Conservation (phyloP, 2,329 filamentous ascomycete genomes). For the Claviceps monticola region DNA sequence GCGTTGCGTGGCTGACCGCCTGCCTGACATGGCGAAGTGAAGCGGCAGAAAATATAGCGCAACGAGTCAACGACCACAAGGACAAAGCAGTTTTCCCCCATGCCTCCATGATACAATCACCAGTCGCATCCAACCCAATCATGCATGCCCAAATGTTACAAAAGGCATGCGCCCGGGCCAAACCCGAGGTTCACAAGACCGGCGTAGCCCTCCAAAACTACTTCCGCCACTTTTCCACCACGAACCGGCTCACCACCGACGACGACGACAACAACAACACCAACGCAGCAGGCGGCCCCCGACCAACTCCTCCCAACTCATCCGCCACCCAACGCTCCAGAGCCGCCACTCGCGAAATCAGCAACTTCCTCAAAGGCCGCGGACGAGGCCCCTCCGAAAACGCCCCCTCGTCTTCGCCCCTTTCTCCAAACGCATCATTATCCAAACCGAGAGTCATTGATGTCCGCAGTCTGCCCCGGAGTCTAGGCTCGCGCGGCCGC, state of each 20-base stretch:
- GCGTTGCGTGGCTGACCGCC: not conserved
- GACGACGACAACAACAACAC: no score
- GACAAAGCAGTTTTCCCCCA: not conserved
- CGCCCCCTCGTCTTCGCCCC: not conserved
- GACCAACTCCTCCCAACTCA: slow-evolving; percentile 2
- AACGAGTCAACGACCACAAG: not conserved
- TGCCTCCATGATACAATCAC: not conserved
- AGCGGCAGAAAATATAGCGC: slow-evolving; percentile 1
- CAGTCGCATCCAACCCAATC: slow-evolving; percentile 9
- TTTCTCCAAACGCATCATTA: not conserved
- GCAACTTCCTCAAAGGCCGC: slow-evolving; percentile 13
- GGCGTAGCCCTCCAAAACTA: slow-evolving; percentile 18
- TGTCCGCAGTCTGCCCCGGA: slow-evolving; percentile 23
- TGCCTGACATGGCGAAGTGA: not conserved
- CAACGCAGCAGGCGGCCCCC: no score
- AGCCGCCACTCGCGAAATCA: slow-evolving; percentile 22
- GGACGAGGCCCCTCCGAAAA: no score
- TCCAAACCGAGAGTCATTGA: slow-evolving; percentile 24
- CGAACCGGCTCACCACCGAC: slow-evolving; percentile 11
- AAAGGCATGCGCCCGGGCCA: slow-evolving; percentile 22
- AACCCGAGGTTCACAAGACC: slow-evolving; percentile 20
- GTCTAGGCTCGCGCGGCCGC: slow-evolving; percentile 13
- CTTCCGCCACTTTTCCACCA: slow-evolving; percentile 20
- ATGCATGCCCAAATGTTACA: slow-evolving; percentile 26
- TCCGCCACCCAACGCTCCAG: slow-evolving; percentile 18